Conservation (phyloP, 176 grass and related monocot species). For the Bolboschoenus planiculmis region DNA sequence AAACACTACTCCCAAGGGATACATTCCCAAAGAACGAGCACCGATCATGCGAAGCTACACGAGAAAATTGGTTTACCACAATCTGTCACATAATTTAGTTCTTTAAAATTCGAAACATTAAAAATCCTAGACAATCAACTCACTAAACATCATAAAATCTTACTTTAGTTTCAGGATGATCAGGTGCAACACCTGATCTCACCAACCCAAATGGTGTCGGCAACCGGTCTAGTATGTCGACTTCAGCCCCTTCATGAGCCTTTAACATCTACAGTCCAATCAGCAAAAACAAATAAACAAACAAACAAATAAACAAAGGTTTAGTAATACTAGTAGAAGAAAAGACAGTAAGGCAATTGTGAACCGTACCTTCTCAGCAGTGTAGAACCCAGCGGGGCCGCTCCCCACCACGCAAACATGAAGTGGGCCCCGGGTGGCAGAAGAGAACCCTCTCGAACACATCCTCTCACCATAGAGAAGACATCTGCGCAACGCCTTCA, state of each 20-base stretch:
- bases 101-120: constrained; percentile 7
- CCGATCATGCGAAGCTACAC: constrained; percentile 53
- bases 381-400: constrained; percentile 93
- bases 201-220: constrained; percentile 84
- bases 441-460: constrained; percentile 31
- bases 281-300: not conserved
- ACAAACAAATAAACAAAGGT: not conserved
- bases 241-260: constrained; percentile 43
- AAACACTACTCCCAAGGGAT: constrained; percentile 57
- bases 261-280: constrained; percentile 60
- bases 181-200: constrained; percentile 76
- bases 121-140: not conserved
- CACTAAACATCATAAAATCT: not conserved
- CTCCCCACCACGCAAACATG: constrained; percentile 77
- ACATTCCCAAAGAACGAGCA: constrained; percentile 89
- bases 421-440: constrained; percentile 32
- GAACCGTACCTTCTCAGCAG: constrained; percentile 79
- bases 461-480: constrained; percentile 24
- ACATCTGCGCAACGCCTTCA: not conserved
- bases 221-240: constrained; percentile 81
- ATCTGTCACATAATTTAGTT: constrained; percentile 61
- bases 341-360: not conserved
- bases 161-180: constrained; percentile 96
- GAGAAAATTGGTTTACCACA: constrained; percentile 97
- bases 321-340: not conserved